Evolutionary conservation across 495 filamentous ascomycete species (phyloP), one percentile per base, ranked within the genome.

Genomic region (Lasiosphaeriaceae sp.): DNA sequence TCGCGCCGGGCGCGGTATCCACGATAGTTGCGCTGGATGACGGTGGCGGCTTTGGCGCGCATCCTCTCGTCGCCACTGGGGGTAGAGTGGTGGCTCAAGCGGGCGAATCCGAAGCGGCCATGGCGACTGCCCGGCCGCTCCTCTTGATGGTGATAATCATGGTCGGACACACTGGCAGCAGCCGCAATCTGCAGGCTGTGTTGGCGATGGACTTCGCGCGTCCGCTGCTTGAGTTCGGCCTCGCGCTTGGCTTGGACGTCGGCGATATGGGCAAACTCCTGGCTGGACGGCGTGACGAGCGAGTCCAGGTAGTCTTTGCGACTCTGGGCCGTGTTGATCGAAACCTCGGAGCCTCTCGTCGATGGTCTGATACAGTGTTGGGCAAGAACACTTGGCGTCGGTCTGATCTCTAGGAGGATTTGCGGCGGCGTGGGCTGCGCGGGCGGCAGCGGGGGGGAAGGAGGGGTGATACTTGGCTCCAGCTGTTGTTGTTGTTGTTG

Each of bases 1-100:
- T 86, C 81, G 50, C 89, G 73, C 23, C 89, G 80, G 26, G 78
- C 79, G 37, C 87, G 79, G 67, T 91, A 85, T 5, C 89, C 89
- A 34, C 89, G 78, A 66, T 89, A 91, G 3, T 79, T 80, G 43
- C 86, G 78, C 77, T 92, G 78, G 41, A 87, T 85, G 46, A 78
- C 64, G 35, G 74, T 69, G 19, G 82, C 84, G 2, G 84, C 83
- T 41, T 68, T 67, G 8, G 64, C 51, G 7, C 58, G 65, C 3
- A 65, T 35, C 21, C 51, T 9, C 26, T 66, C 58, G 48, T 68
- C 61, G 47, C 23, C 45, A 9, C 24, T 35, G 12, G 24, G 47
- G n/a, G 20, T 31, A 2, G 4, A 20, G 22, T 41, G 49, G 50
- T 54, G 67, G 11, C 51, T 51, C 3, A 64, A 52, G 14, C 53